Evolutionary conservation across 257 asterid species (phyloP).

Genomic region (Fraxinus anomala): DNA sequence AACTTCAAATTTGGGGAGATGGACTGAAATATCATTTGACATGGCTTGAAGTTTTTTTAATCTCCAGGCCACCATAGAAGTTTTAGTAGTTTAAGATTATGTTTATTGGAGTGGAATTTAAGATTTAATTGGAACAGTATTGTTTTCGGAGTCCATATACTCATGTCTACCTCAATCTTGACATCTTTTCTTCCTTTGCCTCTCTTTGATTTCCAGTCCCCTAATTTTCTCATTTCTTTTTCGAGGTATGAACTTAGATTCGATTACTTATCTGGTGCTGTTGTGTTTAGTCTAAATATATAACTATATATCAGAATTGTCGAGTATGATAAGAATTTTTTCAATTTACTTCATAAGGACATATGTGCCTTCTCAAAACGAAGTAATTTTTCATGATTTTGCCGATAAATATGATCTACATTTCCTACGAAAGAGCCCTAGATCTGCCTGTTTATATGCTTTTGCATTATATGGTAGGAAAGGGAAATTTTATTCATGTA

Average conservation of each 20-base stretch:
- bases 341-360: neutral
- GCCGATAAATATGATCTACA: too few relatives aligned
- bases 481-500: too few relatives aligned
- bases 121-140: neutral
- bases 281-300: neutral
- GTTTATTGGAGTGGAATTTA: neutral
- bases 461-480: too few relatives aligned
- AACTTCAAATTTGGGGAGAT: neutral
- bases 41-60: neutral
- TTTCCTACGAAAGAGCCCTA: too few relatives aligned
- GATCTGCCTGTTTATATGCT: too few relatives aligned
- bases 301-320: neutral
- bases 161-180: neutral
- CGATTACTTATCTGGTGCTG: neutral
- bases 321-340: neutral
- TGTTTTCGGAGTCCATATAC: neutral
- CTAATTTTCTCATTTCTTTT: neutral
- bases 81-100: neutral
- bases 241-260: neutral
- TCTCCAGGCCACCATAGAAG: neutral
- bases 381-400: too few relatives aligned
- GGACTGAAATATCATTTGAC: neutral
- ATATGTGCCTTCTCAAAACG: too few relatives aligned
- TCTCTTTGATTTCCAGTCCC: neutral
- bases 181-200: neutral